These are phyloP conservation scores for Trametes punicea DNA, from an alignment of 768 basidiomycete species.

Conservation along the genomic window DNA sequence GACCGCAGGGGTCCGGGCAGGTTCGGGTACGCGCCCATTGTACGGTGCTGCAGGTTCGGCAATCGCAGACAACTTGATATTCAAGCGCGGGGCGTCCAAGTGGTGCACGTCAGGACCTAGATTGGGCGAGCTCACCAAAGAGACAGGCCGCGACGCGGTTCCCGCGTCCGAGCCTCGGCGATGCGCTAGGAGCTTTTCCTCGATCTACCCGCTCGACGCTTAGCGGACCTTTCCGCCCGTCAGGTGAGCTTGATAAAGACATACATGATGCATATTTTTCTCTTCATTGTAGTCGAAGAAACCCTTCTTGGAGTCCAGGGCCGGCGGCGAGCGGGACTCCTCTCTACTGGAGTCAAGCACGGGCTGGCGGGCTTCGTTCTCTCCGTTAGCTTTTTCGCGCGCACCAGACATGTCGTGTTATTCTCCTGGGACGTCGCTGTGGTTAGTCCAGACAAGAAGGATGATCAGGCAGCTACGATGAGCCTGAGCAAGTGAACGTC, in stretches of 20 bases:
- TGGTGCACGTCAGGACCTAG: conserved; percentile 8
- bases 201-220: conserved; percentile 47
- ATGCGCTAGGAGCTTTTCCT: conserved; percentile 69
- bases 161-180: conserved; percentile 56
- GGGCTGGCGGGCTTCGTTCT: background rate
- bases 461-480: background rate
- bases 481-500: conserved; percentile 1
- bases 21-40: conserved; percentile 8
- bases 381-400: background rate
- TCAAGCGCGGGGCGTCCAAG: conserved; percentile 34
- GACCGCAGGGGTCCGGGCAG: background rate
- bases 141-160: conserved; percentile 35
- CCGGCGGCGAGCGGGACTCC: conserved; percentile 25
- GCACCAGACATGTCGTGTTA: background rate
- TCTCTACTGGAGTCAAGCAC: conserved; percentile 11
- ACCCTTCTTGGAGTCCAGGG: conserved; percentile 60
- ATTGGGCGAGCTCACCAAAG: conserved; percentile 23
- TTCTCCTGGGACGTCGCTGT: background rate
- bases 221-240: background rate
- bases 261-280: conserved; percentile 70
- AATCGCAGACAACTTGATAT: conserved; percentile 39
- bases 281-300: conserved; percentile 82
- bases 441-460: background rate
- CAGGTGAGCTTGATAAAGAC: background rate
- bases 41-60: conserved; percentile 22